Evolutionary conservation across 352 stramenopile species (phyloP), one percentile per base, ranked within the genome.

Genomic region (Pythium brachiatum): DNA sequence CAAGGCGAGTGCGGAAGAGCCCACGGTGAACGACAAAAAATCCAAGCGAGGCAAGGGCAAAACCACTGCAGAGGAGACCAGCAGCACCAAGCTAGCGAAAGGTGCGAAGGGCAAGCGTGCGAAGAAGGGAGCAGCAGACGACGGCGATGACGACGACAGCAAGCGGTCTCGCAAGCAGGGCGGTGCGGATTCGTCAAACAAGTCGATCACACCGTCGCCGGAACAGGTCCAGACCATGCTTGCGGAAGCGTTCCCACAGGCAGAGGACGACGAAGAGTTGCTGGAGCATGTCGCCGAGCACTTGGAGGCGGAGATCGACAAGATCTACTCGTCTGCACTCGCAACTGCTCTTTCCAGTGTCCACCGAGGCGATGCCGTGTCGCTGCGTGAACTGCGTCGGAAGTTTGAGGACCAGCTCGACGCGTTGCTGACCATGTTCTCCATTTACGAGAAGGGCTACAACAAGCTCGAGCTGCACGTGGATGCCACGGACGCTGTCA

Each of bases 341-440:
- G 64, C 57, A 2, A 77, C 81, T 7, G 80, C 78, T 15, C 54
- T 91, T 18, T 87, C 81, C 12, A 90, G 72, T 31, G 74, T 92
- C 53, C 60, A 90, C 6, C 86, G 86, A 7, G 86, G 86, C 21
- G 86, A 92, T 61, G 82, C 83, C n/a, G 73, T 74, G 4, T 88
- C 80, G 32, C 53, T 90, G 18, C 83, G 81, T 20, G 83, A 92
- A 48, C 46, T 92, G 26, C 75, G 78, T 18, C 86, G 83, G 66
- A 75, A 68, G 39, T 95, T 95, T 41, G 86, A 95, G 61, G 82
- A 91, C 48, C 70, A 64, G 2, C 91, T 95, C 34, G 82, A 95
- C 68, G 79, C 89, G 29, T 64, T 76, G 8, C 64, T 83, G 12
- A 58, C 72, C 26, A 73, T 72, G 34, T 59, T 95, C 18, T 20